Evolutionary conservation across 2,329 filamentous ascomycete species (phyloP).

Genomic region (Beauveria sp.): DNA sequence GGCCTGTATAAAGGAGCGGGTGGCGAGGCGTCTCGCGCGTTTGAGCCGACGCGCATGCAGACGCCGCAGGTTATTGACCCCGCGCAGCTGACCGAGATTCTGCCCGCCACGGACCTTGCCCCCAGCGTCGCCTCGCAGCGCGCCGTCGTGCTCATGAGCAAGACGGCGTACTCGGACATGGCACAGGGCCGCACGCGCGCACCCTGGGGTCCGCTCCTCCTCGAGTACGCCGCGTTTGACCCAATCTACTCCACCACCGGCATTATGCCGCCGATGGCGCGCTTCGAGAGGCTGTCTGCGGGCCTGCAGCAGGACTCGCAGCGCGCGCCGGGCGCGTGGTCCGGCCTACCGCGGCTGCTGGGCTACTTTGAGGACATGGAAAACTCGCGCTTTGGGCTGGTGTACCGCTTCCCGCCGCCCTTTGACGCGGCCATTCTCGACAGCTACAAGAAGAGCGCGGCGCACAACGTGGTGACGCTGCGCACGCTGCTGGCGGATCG

Average conservation of each 20-base stretch:
- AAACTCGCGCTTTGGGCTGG: conserved; percentile 61
- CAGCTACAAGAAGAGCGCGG: conserved; percentile 39
- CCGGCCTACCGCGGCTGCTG: conserved; percentile 51
- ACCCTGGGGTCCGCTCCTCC: conserved; percentile 50
- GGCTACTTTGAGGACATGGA: conserved; percentile 70
- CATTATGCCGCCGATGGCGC: conserved; percentile 56
- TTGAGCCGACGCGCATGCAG: conserved; percentile 53
- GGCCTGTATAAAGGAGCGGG: conserved; percentile 26
- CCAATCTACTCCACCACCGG: conserved; percentile 54
- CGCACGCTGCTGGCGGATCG: conserved; percentile 43
- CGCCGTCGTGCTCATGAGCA: conserved; percentile 42
- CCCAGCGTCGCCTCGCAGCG: conserved; percentile 26
- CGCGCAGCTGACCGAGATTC: conserved; percentile 40
- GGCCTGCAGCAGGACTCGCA: conserved; percentile 48
- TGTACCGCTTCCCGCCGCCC: conserved; percentile 64
- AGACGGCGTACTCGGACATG: conserved; percentile 43
- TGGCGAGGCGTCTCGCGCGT: conserved; percentile 41
- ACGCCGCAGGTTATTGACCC: conserved; percentile 55
- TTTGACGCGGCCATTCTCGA: conserved; percentile 53
- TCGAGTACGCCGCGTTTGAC: conserved; percentile 64
- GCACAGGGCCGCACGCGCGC: conserved; percentile 33
- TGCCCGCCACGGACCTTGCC: conserved; percentile 30
- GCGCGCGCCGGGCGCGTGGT: conserved; percentile 47
- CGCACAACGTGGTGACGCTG: conserved; percentile 46
- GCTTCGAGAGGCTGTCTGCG: conserved; percentile 55